These are phyloP conservation scores for Penicillium goetzii DNA, from an alignment of 495 filamentous ascomycete genomes.

Conservation along the genomic window DNA sequence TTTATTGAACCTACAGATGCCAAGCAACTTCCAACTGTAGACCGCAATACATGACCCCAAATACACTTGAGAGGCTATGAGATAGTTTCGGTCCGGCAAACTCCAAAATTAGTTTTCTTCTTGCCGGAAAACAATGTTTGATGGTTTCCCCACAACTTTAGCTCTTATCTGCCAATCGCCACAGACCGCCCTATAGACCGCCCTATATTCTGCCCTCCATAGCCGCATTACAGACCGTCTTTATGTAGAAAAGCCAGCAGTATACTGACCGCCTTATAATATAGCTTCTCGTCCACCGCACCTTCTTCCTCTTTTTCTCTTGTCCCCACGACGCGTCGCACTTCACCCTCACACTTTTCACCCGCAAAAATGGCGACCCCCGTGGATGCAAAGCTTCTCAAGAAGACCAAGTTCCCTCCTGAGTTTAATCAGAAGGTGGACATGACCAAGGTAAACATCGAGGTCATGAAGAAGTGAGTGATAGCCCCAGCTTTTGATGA, in stretches of 20 bases:
- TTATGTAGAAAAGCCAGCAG: background rate
- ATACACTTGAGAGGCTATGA: no score
- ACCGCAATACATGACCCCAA: background rate
- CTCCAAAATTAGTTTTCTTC: background rate
- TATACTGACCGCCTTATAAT: background rate
- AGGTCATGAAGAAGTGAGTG: conserved; percentile 92
- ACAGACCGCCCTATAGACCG: conserved; percentile 1
- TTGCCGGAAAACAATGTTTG: no score
- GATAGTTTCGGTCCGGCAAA: no score
- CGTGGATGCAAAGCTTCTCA: conserved; percentile 84
- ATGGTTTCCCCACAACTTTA: background rate
- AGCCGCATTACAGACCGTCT: background rate
- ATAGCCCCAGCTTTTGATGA: conserved; percentile 17
- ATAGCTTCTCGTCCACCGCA: conserved; percentile 3
- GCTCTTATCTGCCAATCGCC: no score
- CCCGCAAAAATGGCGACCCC: conserved; percentile 64
- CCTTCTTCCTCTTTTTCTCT: conserved; percentile 1
- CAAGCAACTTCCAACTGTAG: background rate
- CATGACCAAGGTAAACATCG: conserved; percentile 93
- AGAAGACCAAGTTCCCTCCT: conserved; percentile 88
- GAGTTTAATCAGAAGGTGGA: conserved; percentile 97
- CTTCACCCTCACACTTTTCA: conserved; percentile 1
- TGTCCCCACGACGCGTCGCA: background rate
- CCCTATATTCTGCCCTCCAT: background rate
- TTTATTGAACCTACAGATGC: background rate